phyloP scores from a whole-genome alignment of 1,284 basidiomycete species.

The Cryptococcus jaspeensis region DNA sequence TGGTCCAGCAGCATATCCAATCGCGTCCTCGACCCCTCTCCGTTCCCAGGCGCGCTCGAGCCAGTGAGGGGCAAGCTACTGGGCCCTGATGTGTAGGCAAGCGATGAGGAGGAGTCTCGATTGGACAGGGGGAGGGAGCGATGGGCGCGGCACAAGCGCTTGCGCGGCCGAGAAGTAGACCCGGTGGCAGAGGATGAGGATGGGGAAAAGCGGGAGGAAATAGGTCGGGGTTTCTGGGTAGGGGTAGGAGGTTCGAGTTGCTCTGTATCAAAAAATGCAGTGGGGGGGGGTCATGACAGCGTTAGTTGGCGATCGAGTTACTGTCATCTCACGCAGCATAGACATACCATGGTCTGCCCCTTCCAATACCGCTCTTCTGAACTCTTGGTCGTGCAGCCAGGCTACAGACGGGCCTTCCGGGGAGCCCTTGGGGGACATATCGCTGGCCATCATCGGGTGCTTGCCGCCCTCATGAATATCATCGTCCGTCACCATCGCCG shows the following conservation, averaged over 20 bases:
- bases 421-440: neutral
- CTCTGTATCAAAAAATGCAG: conserved; percentile 6
- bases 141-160: conserved; percentile 20
- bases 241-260: conserved; percentile 18
- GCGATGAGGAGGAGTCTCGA: neutral
- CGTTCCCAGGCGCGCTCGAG: neutral
- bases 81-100: neutral
- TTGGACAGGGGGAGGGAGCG: conserved; percentile 12
- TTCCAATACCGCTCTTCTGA: conserved; percentile 16
- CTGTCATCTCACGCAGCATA: neutral
- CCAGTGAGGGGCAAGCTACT: conserved; percentile 6
- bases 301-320: neutral
- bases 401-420: conserved; percentile 11
- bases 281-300: conserved; percentile 1
- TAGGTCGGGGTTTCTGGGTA: conserved; percentile 27
- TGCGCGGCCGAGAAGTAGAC: conserved; percentile 15
- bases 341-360: conserved; percentile 22
- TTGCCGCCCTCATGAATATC: conserved; percentile 19
- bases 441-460: conserved; percentile 7
- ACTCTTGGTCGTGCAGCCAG: conserved; percentile 26
- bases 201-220: conserved; percentile 19
- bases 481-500: conserved; percentile 20
- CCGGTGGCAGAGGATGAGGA: conserved; percentile 4
- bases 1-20: conserved; percentile 14
- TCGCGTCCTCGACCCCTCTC: conserved; percentile 2